Conservation (phyloP, 129 eudicot species). For the Arctium lappa region DNA sequence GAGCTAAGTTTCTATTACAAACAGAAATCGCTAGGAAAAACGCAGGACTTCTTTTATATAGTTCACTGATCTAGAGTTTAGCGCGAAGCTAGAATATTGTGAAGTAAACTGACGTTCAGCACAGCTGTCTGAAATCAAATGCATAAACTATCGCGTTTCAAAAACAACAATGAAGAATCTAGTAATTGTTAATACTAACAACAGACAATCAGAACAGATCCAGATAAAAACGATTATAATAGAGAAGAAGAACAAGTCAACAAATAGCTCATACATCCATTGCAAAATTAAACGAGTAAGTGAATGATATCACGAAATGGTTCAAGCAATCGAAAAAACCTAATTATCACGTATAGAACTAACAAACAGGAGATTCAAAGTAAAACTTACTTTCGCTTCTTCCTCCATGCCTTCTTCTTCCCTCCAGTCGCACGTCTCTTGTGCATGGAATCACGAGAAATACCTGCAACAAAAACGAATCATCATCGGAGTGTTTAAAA, state of each 20-base stretch:
- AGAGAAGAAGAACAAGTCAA: neutral
- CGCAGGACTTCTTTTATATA: neutral
- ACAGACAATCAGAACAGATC: neutral
- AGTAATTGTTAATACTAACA: neutral
- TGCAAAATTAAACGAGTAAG: neutral
- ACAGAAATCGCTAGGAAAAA: neutral
- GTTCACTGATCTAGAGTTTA: neutral
- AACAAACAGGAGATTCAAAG: neutral
- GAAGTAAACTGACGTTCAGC: neutral
- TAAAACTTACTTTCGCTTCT: slow-evolving; percentile 75
- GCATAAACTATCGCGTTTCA: neutral
- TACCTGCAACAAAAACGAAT: slow-evolving; percentile 42
- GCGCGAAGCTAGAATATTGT: neutral
- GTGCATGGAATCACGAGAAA: slow-evolving; percentile 87
- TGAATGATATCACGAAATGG: neutral
- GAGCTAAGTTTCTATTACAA: neutral
- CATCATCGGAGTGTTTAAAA: neutral
- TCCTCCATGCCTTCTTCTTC: slow-evolving; percentile 96
- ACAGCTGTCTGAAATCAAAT: neutral
- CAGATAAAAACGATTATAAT: neutral
- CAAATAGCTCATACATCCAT: neutral
- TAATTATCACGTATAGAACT: neutral
- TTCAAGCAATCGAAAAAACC: neutral
- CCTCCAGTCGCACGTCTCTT: slow-evolving; percentile 97
- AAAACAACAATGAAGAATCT: neutral